Evolutionary conservation across 345 rosid species (phyloP).

Genomic region (Salix koriyanagi): DNA sequence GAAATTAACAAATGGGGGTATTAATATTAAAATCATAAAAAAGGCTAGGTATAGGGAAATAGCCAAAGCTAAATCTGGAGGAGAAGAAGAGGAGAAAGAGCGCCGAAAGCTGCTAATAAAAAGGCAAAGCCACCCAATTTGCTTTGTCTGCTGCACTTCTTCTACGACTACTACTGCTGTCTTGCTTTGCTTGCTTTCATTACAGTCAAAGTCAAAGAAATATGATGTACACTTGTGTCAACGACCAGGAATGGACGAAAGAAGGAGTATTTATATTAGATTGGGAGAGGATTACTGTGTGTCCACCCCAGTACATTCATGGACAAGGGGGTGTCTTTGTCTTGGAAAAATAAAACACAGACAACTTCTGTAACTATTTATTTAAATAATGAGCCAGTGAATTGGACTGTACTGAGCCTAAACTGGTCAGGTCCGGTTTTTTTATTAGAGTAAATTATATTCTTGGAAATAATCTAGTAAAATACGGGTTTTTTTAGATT

Average conservation of each 20-base stretch:
- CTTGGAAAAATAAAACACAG: background rate
- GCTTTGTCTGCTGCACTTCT: background rate
- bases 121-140: background rate
- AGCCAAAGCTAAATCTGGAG: conserved; percentile 11
- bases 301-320: background rate
- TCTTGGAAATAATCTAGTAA: no score
- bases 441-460: no score
- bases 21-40: no score
- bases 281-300: background rate
- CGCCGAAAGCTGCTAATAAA: conserved; percentile 41
- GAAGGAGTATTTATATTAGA: no score
- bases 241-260: background rate
- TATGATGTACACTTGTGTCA: background rate
- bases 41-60: background rate
- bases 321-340: background rate
- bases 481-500: rapidly evolving
- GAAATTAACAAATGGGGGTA: background rate
- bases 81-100: conserved; percentile 20
- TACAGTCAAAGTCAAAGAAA: conserved; percentile 29
- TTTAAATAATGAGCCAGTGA: background rate
- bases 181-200: background rate
- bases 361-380: background rate
- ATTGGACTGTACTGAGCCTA: background rate
- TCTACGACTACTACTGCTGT: background rate
- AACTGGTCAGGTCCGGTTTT: background rate